Base-by-base conservation (phyloP, 306 rosid genomes). In the Trifolium fragiferum region DNA sequence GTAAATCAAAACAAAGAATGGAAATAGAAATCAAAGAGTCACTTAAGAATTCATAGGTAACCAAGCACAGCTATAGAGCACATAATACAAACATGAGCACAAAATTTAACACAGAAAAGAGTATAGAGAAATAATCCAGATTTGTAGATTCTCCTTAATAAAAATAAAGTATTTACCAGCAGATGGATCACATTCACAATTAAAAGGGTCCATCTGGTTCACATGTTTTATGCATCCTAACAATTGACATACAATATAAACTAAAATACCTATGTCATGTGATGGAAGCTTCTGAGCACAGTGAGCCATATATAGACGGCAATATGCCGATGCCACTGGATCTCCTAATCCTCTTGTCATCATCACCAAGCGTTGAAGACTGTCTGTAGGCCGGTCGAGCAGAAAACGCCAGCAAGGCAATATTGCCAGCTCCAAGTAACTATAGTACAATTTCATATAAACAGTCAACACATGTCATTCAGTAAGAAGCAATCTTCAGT, bases 341-440 rank as follows among this genome's bases (percentile, higher is more conserved):
- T 94, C 96, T 66, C 91, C 92, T 81, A 94, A 75, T 66, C 98
- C 98, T 80, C 98, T 86, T 37, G 49, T 71, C 98, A 94, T 94
- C 93, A 75, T 84, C 60, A 90, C 92, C 91, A 91, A 82, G 73
- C 98, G 98, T 37, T 35, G 78, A 62, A 90, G 80, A 79, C 80
- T 76, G 60, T 87, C 90, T 68, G 7, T 78, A 74, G 92, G 97
- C 66, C 77, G 87, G 68, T 91, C 91, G 80, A 71, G 83, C 80
- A 91, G 84, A 86, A 89, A 94, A 67, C 84, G 87, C 92, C 93
- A 85, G 83, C 97, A 91, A 79, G 97, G 97, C 82, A 91, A 86
- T 77, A 94, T 80, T 76, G 98, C 98, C 46, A 94, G 82, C 88
- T 94, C 98, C 90, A 94, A 83, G 80, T 91, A 94, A 87, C 98